Conservation (phyloP, 352 stramenopile species). For the Lagenidium sp. region DNA sequence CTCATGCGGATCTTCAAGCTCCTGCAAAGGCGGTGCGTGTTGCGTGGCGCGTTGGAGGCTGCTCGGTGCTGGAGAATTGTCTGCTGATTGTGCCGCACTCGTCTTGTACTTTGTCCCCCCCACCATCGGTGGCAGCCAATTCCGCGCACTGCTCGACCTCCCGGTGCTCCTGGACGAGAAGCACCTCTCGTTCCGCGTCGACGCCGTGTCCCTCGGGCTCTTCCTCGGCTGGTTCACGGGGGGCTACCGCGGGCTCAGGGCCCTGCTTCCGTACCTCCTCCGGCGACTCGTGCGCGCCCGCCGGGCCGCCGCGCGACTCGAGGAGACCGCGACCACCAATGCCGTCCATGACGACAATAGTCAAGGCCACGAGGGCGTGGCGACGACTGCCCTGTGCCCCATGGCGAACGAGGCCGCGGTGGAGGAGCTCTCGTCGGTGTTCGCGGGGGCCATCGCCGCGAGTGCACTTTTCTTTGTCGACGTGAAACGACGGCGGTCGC, state of each 20-base stretch:
- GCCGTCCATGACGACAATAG: too few relatives aligned
- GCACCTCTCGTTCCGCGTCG: conserved; percentile 68
- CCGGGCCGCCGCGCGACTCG: background rate
- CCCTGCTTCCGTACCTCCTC: conserved; percentile 39
- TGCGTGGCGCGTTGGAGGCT: too few relatives aligned
- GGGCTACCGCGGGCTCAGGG: conserved; percentile 53
- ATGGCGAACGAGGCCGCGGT: conserved; percentile 3
- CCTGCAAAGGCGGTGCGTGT: conserved; percentile 38
- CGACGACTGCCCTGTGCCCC: background rate
- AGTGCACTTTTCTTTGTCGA: conserved; percentile 60
- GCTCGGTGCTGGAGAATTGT: too few relatives aligned
- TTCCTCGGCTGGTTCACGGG: conserved; percentile 83
- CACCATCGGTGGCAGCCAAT: conserved; percentile 37
- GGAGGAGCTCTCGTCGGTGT: conserved; percentile 38
- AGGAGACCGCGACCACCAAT: too few relatives aligned
- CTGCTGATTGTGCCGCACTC: too few relatives aligned
- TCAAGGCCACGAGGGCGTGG: too few relatives aligned
- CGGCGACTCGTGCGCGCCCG: conserved; percentile 10
- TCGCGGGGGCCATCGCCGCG: conserved; percentile 50
- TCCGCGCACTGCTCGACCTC: conserved; percentile 38
- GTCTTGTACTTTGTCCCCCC: background rate
- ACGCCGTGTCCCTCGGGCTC: conserved; percentile 78
- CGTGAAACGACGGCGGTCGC: conserved; percentile 49
- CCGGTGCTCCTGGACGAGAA: conserved; percentile 65
- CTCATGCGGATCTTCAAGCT: conserved; percentile 64